Conservation (phyloP, 2,329 filamentous ascomycete species). For the Paecilomyces niveus region DNA sequence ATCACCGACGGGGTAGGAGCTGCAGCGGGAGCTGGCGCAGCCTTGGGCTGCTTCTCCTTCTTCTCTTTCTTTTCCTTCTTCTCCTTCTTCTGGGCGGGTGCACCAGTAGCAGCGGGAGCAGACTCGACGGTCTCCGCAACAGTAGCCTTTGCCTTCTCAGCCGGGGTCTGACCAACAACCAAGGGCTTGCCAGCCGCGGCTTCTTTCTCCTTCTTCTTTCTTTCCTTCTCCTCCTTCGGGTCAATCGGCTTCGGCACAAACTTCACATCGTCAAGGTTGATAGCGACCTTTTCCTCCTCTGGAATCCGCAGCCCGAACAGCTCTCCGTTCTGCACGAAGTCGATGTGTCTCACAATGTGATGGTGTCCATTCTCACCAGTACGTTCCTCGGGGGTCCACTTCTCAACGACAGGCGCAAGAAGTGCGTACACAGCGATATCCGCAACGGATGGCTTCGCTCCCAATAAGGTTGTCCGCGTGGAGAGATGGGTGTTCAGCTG, state of each 20-base stretch:
- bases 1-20: conserved; percentile 79
- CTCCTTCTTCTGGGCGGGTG: conserved; percentile 35
- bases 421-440: conserved; percentile 78
- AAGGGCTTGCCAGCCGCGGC: conserved; percentile 31
- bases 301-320: conserved; percentile 62
- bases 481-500: conserved; percentile 81
- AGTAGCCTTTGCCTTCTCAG: conserved; percentile 48
- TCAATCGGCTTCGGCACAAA: conserved; percentile 86
- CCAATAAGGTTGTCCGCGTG: conserved; percentile 80
- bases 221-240: conserved; percentile 91
- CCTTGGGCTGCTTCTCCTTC: conserved; percentile 80
- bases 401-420: conserved; percentile 66
- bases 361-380: conserved; percentile 85
- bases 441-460: conserved; percentile 79
- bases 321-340: conserved; percentile 88
- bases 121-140: conserved; percentile 13
- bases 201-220: conserved; percentile 92
- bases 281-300: conserved; percentile 65
- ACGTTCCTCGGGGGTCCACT: conserved; percentile 77
- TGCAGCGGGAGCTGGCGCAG: conserved; percentile 60
- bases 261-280: conserved; percentile 73
- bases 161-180: conserved; percentile 36
- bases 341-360: conserved; percentile 82
- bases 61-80: conserved; percentile 73
- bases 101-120: conserved; percentile 32